Percentiles rank a stretch among this genome's conserved stretches.
Evolutionary conservation across 768 basidiomycete species (phyloP).

Genomic region (Leccinum uliginosum): DNA sequence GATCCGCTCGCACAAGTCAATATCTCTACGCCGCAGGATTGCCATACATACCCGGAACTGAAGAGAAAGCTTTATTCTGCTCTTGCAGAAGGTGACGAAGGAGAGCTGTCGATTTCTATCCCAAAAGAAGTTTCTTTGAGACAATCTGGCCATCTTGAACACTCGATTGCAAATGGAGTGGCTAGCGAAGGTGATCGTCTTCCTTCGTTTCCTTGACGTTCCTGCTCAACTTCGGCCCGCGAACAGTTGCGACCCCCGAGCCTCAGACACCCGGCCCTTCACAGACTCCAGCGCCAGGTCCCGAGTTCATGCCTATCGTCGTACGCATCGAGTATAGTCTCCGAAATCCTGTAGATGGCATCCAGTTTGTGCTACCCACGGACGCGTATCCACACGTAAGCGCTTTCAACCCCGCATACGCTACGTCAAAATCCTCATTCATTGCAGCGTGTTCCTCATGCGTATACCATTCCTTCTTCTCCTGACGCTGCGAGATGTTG

Average conservation of each 20-base stretch:
- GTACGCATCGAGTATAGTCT: constrained; percentile 80
- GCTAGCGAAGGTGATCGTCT: constrained; percentile 52
- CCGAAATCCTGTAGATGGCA: constrained; percentile 76
- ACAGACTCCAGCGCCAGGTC: constrained; percentile 35
- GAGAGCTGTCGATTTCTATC: constrained; percentile 88
- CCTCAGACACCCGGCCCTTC: constrained; percentile 61
- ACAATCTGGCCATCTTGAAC: constrained; percentile 47
- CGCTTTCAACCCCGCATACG: constrained; percentile 13
- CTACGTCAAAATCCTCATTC: constrained; percentile 13
- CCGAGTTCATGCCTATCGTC: constrained; percentile 72
- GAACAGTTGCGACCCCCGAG: constrained; percentile 72
- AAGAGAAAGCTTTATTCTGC: constrained; percentile 92
- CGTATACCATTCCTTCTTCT: constrained; percentile 82
- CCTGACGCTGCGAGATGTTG: constrained; percentile 94
- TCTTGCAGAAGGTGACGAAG: constrained; percentile 87
- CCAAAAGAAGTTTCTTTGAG: constrained; percentile 67
- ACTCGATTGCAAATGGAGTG: constrained; percentile 35
- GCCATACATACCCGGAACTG: constrained; percentile 86
- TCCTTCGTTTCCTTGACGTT: not conserved
- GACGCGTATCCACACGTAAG: constrained; percentile 84
- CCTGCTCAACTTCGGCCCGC: constrained; percentile 5
- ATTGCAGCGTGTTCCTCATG: constrained; percentile 83
- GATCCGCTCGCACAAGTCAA: constrained; percentile 69
- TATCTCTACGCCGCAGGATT: constrained; percentile 68
- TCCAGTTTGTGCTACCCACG: constrained; percentile 78